These are phyloP conservation scores for Aspergillus sp. DNA, from an alignment of 2,329 filamentous ascomycete genomes.

Conservation along the genomic window DNA sequence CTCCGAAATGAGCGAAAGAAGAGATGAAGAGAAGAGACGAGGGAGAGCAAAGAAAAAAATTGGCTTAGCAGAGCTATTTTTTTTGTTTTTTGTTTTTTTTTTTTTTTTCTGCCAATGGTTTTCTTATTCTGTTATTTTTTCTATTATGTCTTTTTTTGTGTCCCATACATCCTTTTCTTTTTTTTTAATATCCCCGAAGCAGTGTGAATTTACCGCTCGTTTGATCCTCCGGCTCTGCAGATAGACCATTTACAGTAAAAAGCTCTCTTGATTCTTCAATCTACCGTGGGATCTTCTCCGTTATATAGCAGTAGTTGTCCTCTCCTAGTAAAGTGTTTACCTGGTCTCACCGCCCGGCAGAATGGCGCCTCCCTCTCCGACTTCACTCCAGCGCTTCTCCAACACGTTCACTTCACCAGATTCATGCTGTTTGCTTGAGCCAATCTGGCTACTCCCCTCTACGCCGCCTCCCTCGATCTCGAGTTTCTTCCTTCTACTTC, in stretches of 20 bases:
- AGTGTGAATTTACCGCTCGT: conserved; percentile 32
- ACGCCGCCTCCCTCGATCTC: too few species aligned
- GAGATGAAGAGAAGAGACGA: too few species aligned
- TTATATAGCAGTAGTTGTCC: not conserved
- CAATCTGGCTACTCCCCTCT: not conserved
- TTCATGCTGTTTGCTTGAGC: too few species aligned
- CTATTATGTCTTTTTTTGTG: conserved; percentile 29
- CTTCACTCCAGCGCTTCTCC: not conserved
- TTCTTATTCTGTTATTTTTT: conserved; percentile 21
- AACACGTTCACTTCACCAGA: too few species aligned
- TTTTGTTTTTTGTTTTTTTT: conserved; percentile 20
- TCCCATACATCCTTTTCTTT: conserved; percentile 34
- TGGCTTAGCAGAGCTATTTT: conserved; percentile 29
- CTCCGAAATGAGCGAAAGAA: too few species aligned
- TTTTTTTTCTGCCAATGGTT: conserved; percentile 25
- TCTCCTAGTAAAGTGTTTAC: not conserved
- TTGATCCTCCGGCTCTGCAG: conserved; percentile 11
- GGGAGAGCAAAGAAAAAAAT: conserved; percentile 19
- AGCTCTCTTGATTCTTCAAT: not conserved
- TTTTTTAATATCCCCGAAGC: conserved; percentile 34
- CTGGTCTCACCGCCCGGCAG: conserved; percentile 10
- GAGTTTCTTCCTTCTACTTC: not conserved
- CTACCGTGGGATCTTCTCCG: too few species aligned
- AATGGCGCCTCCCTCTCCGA: not conserved
- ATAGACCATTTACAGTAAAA: conserved; percentile 4